phyloP scores from a whole-genome alignment of 768 basidiomycete species.

The Pleurotus ostreatus region DNA sequence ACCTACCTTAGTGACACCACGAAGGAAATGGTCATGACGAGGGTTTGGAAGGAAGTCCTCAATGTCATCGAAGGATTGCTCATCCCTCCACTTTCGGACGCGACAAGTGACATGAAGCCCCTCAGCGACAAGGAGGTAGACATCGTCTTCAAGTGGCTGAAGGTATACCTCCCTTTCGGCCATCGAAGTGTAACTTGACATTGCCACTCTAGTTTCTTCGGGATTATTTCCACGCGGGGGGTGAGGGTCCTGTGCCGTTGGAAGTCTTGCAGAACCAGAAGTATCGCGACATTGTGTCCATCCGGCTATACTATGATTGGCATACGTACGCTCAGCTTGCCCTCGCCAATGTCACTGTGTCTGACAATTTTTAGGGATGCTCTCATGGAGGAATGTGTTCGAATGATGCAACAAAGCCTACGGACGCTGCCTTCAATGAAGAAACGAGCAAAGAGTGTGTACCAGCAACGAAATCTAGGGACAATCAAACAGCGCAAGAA shows the following conservation, averaged over 20 bases:
- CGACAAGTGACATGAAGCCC: slow-evolving; percentile 85
- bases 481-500: slow-evolving; percentile 94
- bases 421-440: slow-evolving; percentile 71
- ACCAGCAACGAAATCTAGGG: slow-evolving; percentile 88
- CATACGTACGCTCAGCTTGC: slow-evolving; percentile 56
- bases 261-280: slow-evolving; percentile 90
- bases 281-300: slow-evolving; percentile 86
- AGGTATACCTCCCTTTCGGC: slow-evolving; percentile 42
- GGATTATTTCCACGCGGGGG: slow-evolving; percentile 93
- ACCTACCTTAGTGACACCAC: slow-evolving; percentile 80
- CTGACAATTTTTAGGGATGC: slow-evolving; percentile 50
- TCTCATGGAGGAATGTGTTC: slow-evolving; percentile 92
- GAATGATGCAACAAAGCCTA: slow-evolving; percentile 88
- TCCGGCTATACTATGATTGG: slow-evolving; percentile 96
- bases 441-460: slow-evolving; percentile 91
- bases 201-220: slow-evolving; percentile 65
- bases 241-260: slow-evolving; percentile 86
- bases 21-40: slow-evolving; percentile 88
- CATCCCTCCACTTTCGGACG: slow-evolving; percentile 85
- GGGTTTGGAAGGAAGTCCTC: slow-evolving; percentile 95
- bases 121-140: slow-evolving; percentile 95
- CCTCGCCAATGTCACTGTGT: not conserved
- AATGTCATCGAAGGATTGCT: slow-evolving; percentile 81
- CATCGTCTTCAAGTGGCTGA: slow-evolving; percentile 98
- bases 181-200: slow-evolving; percentile 5